Evolutionary conservation across 306 rosid species (phyloP), one percentile per base, ranked within the genome.

Genomic region (Boehmeria nivea): DNA sequence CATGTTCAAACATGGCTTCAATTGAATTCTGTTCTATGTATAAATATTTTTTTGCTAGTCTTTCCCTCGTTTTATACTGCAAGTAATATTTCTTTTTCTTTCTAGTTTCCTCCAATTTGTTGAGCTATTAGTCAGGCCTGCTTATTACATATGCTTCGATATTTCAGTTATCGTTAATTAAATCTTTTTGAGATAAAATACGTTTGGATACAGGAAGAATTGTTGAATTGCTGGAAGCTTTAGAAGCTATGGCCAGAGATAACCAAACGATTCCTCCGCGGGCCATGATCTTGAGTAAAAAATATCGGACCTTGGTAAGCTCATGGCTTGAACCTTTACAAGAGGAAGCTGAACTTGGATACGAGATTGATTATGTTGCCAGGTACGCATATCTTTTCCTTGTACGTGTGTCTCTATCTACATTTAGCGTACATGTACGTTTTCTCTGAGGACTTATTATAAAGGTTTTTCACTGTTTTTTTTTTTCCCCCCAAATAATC

Each of bases 261-360:
- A 80, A 78, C 67, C 95, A 80, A 64, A 54, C 52, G 44, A 78
- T 90, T 61, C 98, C 98, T 26, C 76, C 91, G 28, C 81, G 98
- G 24, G 98, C 95, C 74, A 84, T 90, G 98, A 80, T 86, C 57
- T 78, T 82, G 82, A 90, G 91, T 82, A 87, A 85, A 80, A 90
- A 87, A 76, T 90, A 90, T 75, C 76, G 98, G 33, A 82, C 95
- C 52, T 69, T 90, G 38, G 95, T 87, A 65, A 90, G 98, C 78
- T 90, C 95, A 50, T 90, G 98, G 98, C 82, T 90, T 82, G 98
- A 90, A 76, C 98, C 98, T 64, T 77, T 90, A 66, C 95, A 87
- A 67, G 94, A 87, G 51, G 98, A 90, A 82, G 96, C 96, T 51
- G 98, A 87, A 66, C 93, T 84, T 72, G 98, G 98, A 71, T 80